Evolutionary conservation across 495 filamentous ascomycete species (phyloP), one percentile per base, ranked within the genome.

Genomic region (Ramalina peruviana): DNA sequence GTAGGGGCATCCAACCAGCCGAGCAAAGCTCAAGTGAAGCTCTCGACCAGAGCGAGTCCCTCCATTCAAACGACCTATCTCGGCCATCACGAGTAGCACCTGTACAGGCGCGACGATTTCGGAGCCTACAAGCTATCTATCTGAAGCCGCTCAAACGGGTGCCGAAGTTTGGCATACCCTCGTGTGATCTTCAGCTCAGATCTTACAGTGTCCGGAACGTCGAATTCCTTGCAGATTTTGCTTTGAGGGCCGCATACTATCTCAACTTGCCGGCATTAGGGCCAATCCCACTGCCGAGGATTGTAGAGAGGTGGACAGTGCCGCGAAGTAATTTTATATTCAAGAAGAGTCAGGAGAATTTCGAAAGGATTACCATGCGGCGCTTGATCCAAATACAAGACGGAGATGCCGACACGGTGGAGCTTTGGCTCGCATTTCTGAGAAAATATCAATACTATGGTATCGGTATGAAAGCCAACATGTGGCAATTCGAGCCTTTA

Each of bases 341-440:
- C 73, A 98, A 98, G 71, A 98, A 97, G 70, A 83, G 78, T 50
- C 88, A 98, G 66, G 93, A 98, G 69, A 98, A 98, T 63, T 98
- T 90, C 60, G 89, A 95, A 71, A 75, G 92, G 16, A 81, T 88
- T 48, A 98, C 92, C 16, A 63, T 88, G 52, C 78, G 92, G 46
- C 72, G 92, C 21, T 62, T 96, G 55, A 87, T 98, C 45, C 88
- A 95, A 70, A 88, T 98, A 62, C 81, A 86, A 59, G 92, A 97
- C 65, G 93, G 88, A 6, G 74, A 94, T 64, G 80, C 87, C 12
- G 86, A 95, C 65, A 79, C 76, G 4, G 88, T 98, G 36, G 81
- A 92, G 65, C 60, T 84, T 21, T 98, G 92, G 92, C 66, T 98
- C 40, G 89, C 86, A 12, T 97, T 92, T 54, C 62, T 98, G 54